Evolutionary conservation across 1,139 yeast genomes (phyloP).

Genomic region (Yamadazyma sp.): DNA sequence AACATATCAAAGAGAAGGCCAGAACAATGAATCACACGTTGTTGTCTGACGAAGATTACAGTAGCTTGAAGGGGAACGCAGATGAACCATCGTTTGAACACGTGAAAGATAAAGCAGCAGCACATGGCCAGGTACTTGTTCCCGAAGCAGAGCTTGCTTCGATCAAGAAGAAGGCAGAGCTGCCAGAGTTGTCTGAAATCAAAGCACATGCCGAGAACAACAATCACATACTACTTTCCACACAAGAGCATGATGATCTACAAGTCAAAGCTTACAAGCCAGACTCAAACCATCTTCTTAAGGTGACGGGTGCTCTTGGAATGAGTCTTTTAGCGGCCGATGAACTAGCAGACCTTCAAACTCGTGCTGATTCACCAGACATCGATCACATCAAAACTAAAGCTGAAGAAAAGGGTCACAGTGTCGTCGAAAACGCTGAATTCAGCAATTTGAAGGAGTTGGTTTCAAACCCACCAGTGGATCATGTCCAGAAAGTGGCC

Average conservation of each 20-base stretch:
- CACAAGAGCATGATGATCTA: conserved; percentile 14
- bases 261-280: conserved; percentile 23
- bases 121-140: conserved; percentile 16
- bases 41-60: conserved; percentile 10
- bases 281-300: conserved; percentile 22
- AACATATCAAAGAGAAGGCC: conserved; percentile 29
- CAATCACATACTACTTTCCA: conserved; percentile 11
- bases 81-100: conserved; percentile 22
- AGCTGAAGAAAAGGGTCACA: conserved; percentile 13
- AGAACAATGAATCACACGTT: conserved; percentile 8
- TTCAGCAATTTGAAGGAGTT: conserved; percentile 11
- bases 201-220: conserved; percentile 16
- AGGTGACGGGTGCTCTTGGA: conserved; percentile 21
- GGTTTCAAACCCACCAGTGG: conserved; percentile 26
- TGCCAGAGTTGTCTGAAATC: conserved; percentile 24
- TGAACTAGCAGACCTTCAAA: conserved; percentile 18
- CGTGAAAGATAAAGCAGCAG: conserved; percentile 20
- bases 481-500: conserved; percentile 29
- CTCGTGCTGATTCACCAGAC: conserved; percentile 22
- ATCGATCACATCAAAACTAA: conserved; percentile 19
- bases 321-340: conserved; percentile 21
- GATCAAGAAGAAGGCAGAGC: conserved; percentile 11
- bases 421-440: conserved; percentile 21
- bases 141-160: conserved; percentile 9
- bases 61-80: conserved; percentile 10